Base-by-base conservation (phyloP, 768 basidiomycete genomes). In the Hericium rajendrae region DNA sequence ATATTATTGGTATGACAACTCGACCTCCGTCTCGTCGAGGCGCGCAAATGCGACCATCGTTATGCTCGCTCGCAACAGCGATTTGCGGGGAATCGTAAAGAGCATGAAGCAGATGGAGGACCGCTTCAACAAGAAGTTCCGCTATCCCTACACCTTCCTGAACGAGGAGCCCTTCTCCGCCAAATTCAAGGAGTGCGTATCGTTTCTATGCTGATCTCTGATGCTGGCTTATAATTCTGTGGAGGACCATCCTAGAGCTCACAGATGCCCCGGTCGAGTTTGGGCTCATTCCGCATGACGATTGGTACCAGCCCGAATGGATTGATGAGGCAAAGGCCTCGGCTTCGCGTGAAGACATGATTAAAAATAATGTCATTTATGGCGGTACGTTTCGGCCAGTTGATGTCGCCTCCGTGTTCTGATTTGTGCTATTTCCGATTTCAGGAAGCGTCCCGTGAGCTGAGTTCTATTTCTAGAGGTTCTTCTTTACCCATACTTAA, bases 271-370 rank as follows among this genome's bases (percentile, higher is more conserved):
- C 76, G 48, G 82, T 88, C 39, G 71, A 83, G 64, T 92, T 89
- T 67, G 90, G 89, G 1, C 73, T 84, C n/a, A 92, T 97, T 64
- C 85, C 86, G 3, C 70, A 71, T 5, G 80, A 85, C 1, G 78
- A 92, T 56, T 97, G 93, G 92, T 69, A 75, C 56, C 91, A 94
- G 67, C 93, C 92, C 1, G 72, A 76, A 18, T 89, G 78, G 79
- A 78, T 84, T 56, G 80, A 85, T 64, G 81, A 85, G 65, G 74
- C 75, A 1, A 73, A 74, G 62, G 83, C 82, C 0, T 68, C 69
- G 0, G 72, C 70, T 1, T 71, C 76, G 6, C 70, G 83, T 40
- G 70, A 78, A 43, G 70, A 77, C 46, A 85, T 85, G 83, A 72
- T 75, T 43, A 66, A 74, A 60, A 76, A 84, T 60, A 72, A 78